phyloP scores from a whole-genome alignment of 345 rosid genomes.

The Salix brachista region DNA sequence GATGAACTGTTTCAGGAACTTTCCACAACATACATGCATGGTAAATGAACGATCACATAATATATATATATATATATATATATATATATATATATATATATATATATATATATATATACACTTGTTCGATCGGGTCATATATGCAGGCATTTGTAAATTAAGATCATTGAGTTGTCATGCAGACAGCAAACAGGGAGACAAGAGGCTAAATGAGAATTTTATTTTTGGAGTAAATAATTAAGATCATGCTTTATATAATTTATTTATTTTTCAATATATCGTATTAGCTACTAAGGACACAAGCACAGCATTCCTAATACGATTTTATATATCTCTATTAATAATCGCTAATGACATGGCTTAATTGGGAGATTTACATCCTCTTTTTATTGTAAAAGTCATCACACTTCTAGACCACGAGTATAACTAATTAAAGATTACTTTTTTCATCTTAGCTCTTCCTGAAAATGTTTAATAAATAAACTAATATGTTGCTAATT shows the following conservation, averaged over 20 bases:
- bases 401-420: too few species aligned
- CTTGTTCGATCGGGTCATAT: too few species aligned
- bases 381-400: too few species aligned
- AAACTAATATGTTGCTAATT: too few species aligned
- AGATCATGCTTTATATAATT: not conserved
- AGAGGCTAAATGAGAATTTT: not conserved
- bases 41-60: slow-evolving; percentile 13
- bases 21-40: slow-evolving; percentile 16
- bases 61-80: not conserved
- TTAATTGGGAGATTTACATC: too few species aligned
- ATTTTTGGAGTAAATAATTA: not conserved
- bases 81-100: slow-evolving; percentile 4
- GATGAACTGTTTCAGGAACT: slow-evolving; percentile 10
- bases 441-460: too few species aligned
- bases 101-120: too few species aligned
- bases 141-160: too few species aligned
- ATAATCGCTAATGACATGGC: not conserved
- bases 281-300: not conserved
- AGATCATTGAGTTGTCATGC: slow-evolving; percentile 11
- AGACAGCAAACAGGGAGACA: slow-evolving; percentile 29
- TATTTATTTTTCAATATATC: too few species aligned
- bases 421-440: too few species aligned
- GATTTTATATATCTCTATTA: too few species aligned
- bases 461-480: too few species aligned
- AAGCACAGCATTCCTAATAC: not conserved